Evolutionary conservation across 768 basidiomycete genomes (phyloP).

Genomic region (Cystofilobasidium bisporidii): DNA sequence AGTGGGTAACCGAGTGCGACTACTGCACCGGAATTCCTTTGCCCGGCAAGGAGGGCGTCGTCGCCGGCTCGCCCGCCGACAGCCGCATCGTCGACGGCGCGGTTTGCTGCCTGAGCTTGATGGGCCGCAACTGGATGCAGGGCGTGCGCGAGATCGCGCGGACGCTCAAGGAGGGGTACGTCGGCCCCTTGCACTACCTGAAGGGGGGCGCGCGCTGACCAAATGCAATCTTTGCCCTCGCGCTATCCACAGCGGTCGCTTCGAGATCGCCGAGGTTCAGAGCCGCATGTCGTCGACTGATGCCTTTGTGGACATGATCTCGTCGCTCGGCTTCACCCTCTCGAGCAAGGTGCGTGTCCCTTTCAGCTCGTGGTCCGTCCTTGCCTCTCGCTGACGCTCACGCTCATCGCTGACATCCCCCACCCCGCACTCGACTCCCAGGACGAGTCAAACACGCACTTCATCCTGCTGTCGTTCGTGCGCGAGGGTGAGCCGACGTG

Average conservation of each 20-base stretch:
- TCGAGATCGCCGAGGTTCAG: constrained; percentile 81
- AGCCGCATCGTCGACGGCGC: constrained; percentile 81
- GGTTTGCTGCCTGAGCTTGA: constrained; percentile 87
- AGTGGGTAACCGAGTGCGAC: constrained; percentile 81
- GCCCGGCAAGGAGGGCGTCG: constrained; percentile 49
- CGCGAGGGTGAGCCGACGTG: constrained; percentile 43
- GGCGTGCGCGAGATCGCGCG: constrained; percentile 84
- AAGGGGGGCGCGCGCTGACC: background rate
- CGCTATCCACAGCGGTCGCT: constrained; percentile 51
- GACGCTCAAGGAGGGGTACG: constrained; percentile 70
- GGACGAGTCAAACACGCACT: constrained; percentile 76
- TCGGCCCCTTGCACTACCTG: constrained; percentile 24
- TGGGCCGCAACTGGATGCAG: constrained; percentile 93
- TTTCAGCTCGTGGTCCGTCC: too few relatives aligned
- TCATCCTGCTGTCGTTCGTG: constrained; percentile 67
- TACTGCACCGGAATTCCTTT: constrained; percentile 69
- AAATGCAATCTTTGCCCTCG: background rate
- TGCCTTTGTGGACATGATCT: constrained; percentile 56
- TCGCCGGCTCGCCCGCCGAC: constrained; percentile 43
- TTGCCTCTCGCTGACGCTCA: too few relatives aligned
- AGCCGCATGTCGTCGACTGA: constrained; percentile 66
- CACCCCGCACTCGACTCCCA: constrained; percentile 37
- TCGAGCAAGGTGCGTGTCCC: constrained; percentile 51
- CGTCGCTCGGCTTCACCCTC: constrained; percentile 62
- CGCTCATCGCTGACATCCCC: background rate